Conservation (phyloP, 345 rosid species). For the Brassica incana region DNA sequence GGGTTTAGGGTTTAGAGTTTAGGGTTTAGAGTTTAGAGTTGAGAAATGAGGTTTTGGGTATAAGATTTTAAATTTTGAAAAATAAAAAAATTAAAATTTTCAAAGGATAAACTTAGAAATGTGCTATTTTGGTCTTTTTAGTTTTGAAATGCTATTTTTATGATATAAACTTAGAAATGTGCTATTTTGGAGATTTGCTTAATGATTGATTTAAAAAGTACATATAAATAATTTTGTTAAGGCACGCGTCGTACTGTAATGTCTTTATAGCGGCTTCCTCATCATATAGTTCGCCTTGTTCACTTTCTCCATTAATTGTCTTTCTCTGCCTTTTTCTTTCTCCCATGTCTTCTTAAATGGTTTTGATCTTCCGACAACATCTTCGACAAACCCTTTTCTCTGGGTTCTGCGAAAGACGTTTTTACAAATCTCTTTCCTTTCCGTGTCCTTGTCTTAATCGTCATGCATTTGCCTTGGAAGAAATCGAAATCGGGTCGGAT, state of each 20-base stretch:
- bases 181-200: no score
- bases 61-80: no score
- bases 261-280: slow-evolving; percentile 31
- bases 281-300: slow-evolving; percentile 15
- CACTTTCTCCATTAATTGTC: slow-evolving; percentile 18
- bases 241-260: slow-evolving; percentile 38
- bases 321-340: background rate
- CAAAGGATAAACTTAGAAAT: no score
- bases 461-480: slow-evolving; percentile 85
- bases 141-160: no score
- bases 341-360: slow-evolving; percentile 34
- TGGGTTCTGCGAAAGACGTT: slow-evolving; percentile 33
- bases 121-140: no score
- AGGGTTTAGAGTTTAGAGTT: no score
- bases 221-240: slow-evolving; percentile 2
- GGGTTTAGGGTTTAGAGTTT: no score
- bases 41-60: no score
- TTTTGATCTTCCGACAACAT: slow-evolving; percentile 22
- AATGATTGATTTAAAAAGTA: background rate
- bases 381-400: slow-evolving; percentile 37
- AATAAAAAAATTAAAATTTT: no score
- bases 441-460: background rate
- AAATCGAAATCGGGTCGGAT: slow-evolving; percentile 47
- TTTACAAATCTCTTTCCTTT: background rate
- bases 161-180: no score